Evolutionary conservation across 2,329 filamentous ascomycete species (phyloP), one percentile per base, ranked within the genome.

Genomic region (Aspergillus sp.): DNA sequence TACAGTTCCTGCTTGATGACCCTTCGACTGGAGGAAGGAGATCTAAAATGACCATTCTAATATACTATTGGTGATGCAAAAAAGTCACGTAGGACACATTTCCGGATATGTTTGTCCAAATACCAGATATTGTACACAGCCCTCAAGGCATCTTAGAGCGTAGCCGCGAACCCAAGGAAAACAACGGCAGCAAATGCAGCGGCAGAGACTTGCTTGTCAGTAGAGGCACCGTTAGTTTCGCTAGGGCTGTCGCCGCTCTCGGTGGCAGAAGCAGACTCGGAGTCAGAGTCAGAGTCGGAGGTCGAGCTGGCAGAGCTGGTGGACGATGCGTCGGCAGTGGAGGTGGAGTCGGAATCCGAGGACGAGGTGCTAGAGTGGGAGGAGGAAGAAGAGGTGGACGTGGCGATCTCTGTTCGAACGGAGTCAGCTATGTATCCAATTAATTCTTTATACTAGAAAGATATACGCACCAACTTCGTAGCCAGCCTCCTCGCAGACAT

Each of bases 151-250:
- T 23, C 46, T 59, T 70, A 80, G 66, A 80, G 67, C 34, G 75
- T 70, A 49, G 75, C 76, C 22, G 76, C 76, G 48, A 78, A 73
- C 46, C 78, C 79, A 38, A 78, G 68, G 61, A 80, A 77, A n/a
- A 78, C 72, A 46, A 76, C 76, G 48, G 77, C 74, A 52, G 73
- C 76, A 55, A 79, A 73, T 7, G 74, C 73, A 51, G 73, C 74
- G 34, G 74, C 70, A 38, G 77, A 76, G 51, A 75, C 70, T 38
- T 76, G 73, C 38, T 73, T 71, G 60, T 72, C 71, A 28, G 73
- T 70, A 9, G 71, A 69, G 30, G 69, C 72, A 54, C 71, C 66
- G 41, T 68, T 66, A 13, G 62, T 68, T 31, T 66, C 64, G 17
- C 66, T 61, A 52, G 69, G 64, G 17, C 38, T 38, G 5, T 57